A percentile compares a stretch with the other conserved stretches of the same genome.
These are phyloP conservation scores for Ulmus americana DNA, from an alignment of 331 rosid species.

Conservation along the genomic window DNA sequence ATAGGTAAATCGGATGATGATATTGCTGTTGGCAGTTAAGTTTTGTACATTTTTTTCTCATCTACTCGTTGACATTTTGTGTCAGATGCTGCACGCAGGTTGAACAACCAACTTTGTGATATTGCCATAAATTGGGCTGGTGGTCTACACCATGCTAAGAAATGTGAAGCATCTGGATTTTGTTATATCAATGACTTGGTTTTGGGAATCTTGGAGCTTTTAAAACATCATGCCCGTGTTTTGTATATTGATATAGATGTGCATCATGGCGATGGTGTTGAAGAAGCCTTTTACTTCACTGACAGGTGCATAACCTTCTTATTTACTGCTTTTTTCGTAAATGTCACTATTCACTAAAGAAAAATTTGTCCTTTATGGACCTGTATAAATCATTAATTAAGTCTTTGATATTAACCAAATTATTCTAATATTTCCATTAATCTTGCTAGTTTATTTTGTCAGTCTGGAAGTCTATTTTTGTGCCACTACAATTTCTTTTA, in stretches of 20 bases:
- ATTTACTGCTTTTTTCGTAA: background rate
- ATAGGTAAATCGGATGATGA: slow-evolving; percentile 46
- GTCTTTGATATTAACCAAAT: no score
- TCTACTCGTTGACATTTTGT: slow-evolving; percentile 19
- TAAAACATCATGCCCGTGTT: slow-evolving; percentile 90
- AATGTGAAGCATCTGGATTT: slow-evolving; percentile 97
- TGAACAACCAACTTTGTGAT: slow-evolving; percentile 84
- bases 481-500: no score
- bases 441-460: no score
- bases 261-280: slow-evolving; percentile 99
- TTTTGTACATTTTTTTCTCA: slow-evolving; percentile 15
- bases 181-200: slow-evolving; percentile 97
- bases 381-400: no score
- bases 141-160: slow-evolving; percentile 95
- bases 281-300: slow-evolving; percentile 95
- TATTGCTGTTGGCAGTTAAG: background rate
- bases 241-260: slow-evolving; percentile 92
- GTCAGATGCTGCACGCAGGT: slow-evolving; percentile 89
- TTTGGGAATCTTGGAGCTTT: slow-evolving; percentile 92
- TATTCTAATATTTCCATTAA: no score
- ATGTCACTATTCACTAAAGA: no score
- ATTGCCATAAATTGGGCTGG: slow-evolving; percentile 99
- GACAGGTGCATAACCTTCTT: slow-evolving; percentile 54
- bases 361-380: no score
- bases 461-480: no score